Conservation (phyloP, 306 rosid species). For the Medicago lupulina region DNA sequence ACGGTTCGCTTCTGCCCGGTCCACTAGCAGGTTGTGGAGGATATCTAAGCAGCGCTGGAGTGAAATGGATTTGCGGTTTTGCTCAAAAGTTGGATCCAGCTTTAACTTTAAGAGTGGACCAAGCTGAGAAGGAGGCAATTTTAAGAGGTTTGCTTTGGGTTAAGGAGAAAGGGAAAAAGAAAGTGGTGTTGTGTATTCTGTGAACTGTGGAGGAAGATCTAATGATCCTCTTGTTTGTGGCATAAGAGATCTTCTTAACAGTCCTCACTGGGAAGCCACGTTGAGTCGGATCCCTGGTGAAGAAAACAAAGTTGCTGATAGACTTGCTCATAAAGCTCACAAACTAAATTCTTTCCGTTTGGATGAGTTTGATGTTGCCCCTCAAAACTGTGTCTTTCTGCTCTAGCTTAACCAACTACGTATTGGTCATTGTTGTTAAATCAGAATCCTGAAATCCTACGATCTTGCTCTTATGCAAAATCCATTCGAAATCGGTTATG, state of each 20-base stretch:
- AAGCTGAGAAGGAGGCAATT: neutral
- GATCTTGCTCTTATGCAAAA: no score
- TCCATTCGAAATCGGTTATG: no score
- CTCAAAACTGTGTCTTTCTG: neutral
- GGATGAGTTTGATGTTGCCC: neutral
- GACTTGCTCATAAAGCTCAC: neutral
- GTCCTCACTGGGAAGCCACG: neutral
- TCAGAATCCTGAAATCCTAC: no score
- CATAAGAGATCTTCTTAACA: neutral
- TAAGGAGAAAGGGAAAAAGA: neutral
- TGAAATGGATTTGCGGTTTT: neutral
- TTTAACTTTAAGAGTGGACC: neutral
- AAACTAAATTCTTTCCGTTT: neutral
- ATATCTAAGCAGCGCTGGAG: neutral
- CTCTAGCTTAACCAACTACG: neutral
- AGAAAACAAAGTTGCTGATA: neutral
- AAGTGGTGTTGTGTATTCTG: neutral
- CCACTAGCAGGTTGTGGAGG: slow-evolving; percentile 7
- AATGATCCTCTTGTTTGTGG: neutral
- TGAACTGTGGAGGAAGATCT: neutral
- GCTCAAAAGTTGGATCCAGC: neutral
- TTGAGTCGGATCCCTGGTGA: neutral
- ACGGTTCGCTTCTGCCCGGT: neutral
- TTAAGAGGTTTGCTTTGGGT: neutral
- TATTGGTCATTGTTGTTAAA: no score